These are phyloP conservation scores for Aspergillus transmontanensis DNA, from an alignment of 2,329 filamentous ascomycete species.

Conservation along the genomic window DNA sequence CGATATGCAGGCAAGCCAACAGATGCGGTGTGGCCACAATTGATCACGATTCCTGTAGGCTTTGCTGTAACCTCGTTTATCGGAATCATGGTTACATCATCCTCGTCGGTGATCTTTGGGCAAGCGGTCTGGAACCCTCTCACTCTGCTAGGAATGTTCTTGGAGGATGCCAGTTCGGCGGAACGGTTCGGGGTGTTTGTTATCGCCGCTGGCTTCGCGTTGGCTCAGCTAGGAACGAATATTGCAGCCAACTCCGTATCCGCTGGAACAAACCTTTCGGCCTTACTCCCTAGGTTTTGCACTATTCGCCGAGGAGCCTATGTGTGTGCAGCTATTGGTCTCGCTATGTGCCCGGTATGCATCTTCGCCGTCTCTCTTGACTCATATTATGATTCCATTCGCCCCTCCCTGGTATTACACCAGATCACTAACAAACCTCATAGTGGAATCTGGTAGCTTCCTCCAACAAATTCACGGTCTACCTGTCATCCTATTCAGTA, in stretches of 20 bases:
- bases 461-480: not conserved
- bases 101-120: not conserved
- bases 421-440: not conserved
- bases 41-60: not conserved
- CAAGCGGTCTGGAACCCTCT: not conserved
- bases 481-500: not conserved
- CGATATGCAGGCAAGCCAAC: not conserved
- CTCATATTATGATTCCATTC: not conserved
- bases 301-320: not conserved
- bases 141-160: not conserved
- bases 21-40: not conserved
- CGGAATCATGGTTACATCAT: not conserved
- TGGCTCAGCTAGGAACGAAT: not conserved
- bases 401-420: not conserved
- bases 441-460: not conserved
- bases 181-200: not conserved
- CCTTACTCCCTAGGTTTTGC: not conserved
- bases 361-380: not conserved
- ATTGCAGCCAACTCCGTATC: not conserved
- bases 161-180: not conserved
- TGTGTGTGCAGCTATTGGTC: not conserved
- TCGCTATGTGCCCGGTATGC: not conserved
- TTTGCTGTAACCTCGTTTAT: not conserved
- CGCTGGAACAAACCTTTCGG: not conserved
- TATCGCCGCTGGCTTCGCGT: not conserved